Evolutionary conservation across 768 basidiomycete species (phyloP).

Genomic region (Neoboletus brunneissimus): DNA sequence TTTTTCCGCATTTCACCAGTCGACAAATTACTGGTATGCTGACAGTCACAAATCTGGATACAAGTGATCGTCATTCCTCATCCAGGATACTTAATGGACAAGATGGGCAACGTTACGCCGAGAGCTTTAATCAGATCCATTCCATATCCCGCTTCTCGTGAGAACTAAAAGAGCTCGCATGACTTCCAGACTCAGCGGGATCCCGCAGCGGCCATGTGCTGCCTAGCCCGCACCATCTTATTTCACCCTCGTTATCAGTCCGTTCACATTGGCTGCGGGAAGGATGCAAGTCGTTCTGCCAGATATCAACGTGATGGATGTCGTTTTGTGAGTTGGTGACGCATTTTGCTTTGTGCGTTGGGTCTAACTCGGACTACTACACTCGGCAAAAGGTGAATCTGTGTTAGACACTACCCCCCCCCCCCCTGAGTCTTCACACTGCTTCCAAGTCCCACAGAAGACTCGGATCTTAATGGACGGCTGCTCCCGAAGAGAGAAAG

Average conservation of each 20-base stretch:
- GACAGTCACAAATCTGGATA: not conserved
- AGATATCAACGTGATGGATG: not conserved
- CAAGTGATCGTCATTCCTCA: not conserved
- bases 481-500: too few species aligned
- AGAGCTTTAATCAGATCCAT: not conserved
- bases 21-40: not conserved
- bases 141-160: not conserved
- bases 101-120: too few species aligned
- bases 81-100: not conserved
- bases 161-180: not conserved
- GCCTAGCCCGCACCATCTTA: not conserved
- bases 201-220: not conserved
- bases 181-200: not conserved
- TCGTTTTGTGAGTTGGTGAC: not conserved
- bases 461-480: too few species aligned
- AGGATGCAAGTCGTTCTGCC: not conserved
- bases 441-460: not conserved
- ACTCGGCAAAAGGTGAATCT: not conserved
- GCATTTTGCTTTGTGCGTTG: not conserved
- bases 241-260: not conserved
- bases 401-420: not conserved
- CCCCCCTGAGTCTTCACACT: not conserved
- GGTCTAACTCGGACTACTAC: not conserved
- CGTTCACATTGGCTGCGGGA: not conserved
- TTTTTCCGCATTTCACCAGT: too few species aligned